These are phyloP conservation scores for Komagataella kurtzmanii DNA, from an alignment of 805 yeast genomes.

Conservation along the genomic window DNA sequence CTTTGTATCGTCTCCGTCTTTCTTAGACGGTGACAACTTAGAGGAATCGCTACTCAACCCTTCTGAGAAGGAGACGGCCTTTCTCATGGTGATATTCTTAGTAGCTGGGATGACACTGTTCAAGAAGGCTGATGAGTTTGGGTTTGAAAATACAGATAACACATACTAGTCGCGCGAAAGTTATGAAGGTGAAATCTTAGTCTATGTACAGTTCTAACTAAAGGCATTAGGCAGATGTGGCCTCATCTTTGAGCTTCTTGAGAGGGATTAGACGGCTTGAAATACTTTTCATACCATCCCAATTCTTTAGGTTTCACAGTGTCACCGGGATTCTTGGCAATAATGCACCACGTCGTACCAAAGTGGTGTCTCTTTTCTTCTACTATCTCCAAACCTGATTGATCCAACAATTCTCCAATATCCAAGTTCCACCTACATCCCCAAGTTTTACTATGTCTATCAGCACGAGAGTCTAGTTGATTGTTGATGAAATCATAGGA, in stretches of 20 bases:
- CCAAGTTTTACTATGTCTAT: conserved; percentile 77
- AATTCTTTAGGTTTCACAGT: conserved; percentile 31
- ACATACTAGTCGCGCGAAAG: neutral
- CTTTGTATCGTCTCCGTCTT: neutral
- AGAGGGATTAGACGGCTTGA: conserved; percentile 9
- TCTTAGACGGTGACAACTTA: neutral
- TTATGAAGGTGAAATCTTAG: neutral
- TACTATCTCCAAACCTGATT: conserved; percentile 73
- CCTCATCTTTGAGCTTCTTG: neutral
- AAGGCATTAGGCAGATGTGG: neutral
- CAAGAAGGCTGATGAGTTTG: neutral
- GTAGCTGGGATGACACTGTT: neutral
- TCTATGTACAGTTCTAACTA: conserved; percentile 1
- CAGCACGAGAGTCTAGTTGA: conserved; percentile 73
- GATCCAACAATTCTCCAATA: conserved; percentile 74
- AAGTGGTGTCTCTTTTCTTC: conserved; percentile 72
- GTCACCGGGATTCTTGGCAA: conserved; percentile 66
- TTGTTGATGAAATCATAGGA: conserved; percentile 65
- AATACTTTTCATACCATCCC: conserved; percentile 36
- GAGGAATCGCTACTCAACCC: neutral
- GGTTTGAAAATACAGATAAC: neutral
- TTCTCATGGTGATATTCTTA: conserved; percentile 6
- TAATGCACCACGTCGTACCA: conserved; percentile 85
- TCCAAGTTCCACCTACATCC: conserved; percentile 98
- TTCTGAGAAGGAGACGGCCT: conserved; percentile 15